phyloP scores from a whole-genome alignment of 441 rosid genomes.

The Kokia cookei region DNA sequence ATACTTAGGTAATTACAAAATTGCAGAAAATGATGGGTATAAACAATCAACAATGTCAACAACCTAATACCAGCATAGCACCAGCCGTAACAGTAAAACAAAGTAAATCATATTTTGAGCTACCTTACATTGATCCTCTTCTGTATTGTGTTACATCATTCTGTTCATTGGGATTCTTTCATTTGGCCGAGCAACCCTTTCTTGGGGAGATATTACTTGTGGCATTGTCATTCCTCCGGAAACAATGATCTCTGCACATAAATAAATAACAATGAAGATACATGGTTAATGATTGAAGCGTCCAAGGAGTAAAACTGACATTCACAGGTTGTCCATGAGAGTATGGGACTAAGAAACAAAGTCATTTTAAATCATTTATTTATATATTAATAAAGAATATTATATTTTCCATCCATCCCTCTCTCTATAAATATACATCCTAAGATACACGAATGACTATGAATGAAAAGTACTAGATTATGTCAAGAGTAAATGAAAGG shows the following conservation, averaged over 20 bases:
- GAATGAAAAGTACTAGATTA: neutral
- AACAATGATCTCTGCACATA: conserved; percentile 51
- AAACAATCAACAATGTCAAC: neutral
- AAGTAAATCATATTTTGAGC: neutral
- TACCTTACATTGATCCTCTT: neutral
- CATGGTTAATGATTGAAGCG: neutral
- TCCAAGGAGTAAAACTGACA: neutral
- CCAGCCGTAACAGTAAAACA: neutral
- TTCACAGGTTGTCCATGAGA: neutral
- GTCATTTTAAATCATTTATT: no score
- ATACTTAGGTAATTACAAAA: neutral
- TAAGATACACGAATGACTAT: no score
- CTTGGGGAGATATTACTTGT: conserved; percentile 39
- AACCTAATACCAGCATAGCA: conserved; percentile 13
- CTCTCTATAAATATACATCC: neutral
- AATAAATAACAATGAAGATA: neutral
- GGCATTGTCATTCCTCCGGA: conserved; percentile 76
- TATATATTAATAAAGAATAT: neutral
- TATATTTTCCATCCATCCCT: neutral
- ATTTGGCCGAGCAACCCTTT: conserved; percentile 27
- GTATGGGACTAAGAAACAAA: no score
- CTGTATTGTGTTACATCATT: conserved; percentile 19
- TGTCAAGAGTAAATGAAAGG: neutral
- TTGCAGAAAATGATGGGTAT: neutral
- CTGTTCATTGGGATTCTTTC: conserved; percentile 47